Percentiles rank a stretch among this genome's conserved stretches.
These are phyloP conservation scores for Boletus rubroflammeus DNA, from an alignment of 768 basidiomycete genomes.

Conservation along the genomic window DNA sequence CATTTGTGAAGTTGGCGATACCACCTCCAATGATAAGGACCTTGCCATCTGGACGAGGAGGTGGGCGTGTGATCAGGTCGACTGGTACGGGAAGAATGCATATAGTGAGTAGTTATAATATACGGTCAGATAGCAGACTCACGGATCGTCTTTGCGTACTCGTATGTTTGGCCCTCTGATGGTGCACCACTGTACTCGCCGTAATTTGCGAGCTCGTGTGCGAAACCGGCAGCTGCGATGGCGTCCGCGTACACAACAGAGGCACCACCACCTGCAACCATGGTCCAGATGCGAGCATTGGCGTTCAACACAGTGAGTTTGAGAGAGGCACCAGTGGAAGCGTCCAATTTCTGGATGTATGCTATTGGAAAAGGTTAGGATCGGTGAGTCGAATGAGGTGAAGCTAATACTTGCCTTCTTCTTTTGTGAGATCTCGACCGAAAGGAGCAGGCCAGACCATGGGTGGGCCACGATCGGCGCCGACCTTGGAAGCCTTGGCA, in stretches of 20 bases:
- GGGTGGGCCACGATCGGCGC: constrained; percentile 92
- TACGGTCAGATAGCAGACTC: constrained; percentile 28
- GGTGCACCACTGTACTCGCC: constrained; percentile 99
- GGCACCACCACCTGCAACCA: constrained; percentile 97
- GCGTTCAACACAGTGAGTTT: constrained; percentile 96
- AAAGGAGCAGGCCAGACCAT: constrained; percentile 98
- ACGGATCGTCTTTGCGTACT: constrained; percentile 98
- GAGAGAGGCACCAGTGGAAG: constrained; percentile 94
- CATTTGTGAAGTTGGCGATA: constrained; percentile 99
- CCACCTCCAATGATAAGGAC: constrained; percentile 99
- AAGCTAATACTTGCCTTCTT: constrained; percentile 48
- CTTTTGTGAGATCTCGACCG: constrained; percentile 96
- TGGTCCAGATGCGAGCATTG: constrained; percentile 97
- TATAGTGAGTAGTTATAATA: not conserved
- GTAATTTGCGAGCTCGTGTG: constrained; percentile 98
- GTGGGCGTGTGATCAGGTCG: constrained; percentile 91
- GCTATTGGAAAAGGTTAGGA: constrained; percentile 38
- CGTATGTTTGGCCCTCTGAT: constrained; percentile 96
- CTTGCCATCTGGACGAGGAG: constrained; percentile 83
- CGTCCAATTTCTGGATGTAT: constrained; percentile 98
- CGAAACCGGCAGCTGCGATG: constrained; percentile 89
- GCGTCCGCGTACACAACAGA: constrained; percentile 70
- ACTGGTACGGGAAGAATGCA: constrained; percentile 39
- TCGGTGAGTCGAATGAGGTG: not conserved
- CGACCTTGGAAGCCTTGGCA: constrained; percentile 47